Evolutionary conservation across 2,329 filamentous ascomycete species (phyloP).

Genomic region (Cladophialophora bantiana): DNA sequence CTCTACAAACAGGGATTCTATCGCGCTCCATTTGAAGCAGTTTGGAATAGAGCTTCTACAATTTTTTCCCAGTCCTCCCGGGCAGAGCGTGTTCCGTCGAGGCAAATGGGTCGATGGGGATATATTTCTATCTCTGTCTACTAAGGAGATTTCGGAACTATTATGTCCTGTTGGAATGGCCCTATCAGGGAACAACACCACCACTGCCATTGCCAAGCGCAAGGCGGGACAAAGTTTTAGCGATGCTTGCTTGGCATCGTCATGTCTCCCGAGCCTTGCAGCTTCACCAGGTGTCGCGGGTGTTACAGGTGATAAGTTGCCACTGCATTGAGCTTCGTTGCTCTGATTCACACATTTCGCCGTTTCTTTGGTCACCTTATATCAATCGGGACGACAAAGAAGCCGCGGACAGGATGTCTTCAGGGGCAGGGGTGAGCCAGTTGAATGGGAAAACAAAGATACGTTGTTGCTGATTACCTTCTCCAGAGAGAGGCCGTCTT

Average conservation of each 20-base stretch:
- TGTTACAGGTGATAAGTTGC: background rate
- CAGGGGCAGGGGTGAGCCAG: conserved; percentile 26
- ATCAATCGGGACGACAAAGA: conserved; percentile 36
- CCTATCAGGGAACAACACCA: no score
- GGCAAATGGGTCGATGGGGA: no score
- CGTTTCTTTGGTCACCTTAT: background rate
- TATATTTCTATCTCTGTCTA: no score
- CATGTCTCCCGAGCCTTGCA: conserved; percentile 16
- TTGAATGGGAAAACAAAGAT: conserved; percentile 6
- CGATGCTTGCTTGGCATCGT: conserved; percentile 15
- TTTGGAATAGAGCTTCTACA: no score
- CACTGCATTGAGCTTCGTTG: conserved; percentile 10
- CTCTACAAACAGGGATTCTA: no score
- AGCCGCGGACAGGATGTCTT: conserved; percentile 42
- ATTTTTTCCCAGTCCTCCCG: no score
- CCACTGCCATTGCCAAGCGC: no score
- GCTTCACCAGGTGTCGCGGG: background rate
- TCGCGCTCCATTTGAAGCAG: no score
- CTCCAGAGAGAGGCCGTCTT: conserved; percentile 84
- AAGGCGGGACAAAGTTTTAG: conserved; percentile 25
- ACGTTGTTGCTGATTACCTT: conserved; percentile 58
- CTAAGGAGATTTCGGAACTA: no score
- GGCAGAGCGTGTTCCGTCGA: no score
- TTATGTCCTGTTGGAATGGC: no score
- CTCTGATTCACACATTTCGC: conserved; percentile 3